These are phyloP conservation scores for Colletotrichum navitas DNA, from an alignment of 2,329 filamentous ascomycete species.

Conservation along the genomic window DNA sequence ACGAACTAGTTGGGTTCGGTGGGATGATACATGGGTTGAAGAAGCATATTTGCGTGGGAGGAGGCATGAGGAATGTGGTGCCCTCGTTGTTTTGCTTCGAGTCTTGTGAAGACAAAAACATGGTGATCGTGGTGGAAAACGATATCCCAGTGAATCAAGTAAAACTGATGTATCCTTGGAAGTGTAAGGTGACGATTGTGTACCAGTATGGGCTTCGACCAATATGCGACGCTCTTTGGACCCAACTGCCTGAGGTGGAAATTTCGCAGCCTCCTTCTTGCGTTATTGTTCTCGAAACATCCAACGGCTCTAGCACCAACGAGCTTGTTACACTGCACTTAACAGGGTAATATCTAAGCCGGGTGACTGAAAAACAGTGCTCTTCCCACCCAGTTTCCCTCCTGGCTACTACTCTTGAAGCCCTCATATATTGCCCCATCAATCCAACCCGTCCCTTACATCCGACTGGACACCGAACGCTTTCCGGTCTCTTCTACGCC, in stretches of 20 bases:
- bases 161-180: neutral
- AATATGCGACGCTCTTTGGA: neutral
- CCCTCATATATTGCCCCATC: neutral
- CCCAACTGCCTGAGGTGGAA: neutral
- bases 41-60: neutral
- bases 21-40: no score
- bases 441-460: neutral
- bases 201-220: neutral
- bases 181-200: neutral
- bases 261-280: neutral
- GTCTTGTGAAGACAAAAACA: slow-evolving; percentile 1
- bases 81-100: neutral
- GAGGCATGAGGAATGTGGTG: neutral
- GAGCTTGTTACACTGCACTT: neutral
- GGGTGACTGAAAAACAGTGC: neutral
- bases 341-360: neutral
- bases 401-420: neutral
- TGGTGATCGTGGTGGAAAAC: neutral
- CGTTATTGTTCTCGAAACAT: no score
- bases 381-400: neutral
- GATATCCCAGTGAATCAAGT: neutral
- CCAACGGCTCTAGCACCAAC: neutral
- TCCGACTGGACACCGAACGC: neutral
- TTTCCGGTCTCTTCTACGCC: neutral
- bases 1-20: neutral